Conservation (phyloP, 768 basidiomycete species). For the Boletellus ananas region DNA sequence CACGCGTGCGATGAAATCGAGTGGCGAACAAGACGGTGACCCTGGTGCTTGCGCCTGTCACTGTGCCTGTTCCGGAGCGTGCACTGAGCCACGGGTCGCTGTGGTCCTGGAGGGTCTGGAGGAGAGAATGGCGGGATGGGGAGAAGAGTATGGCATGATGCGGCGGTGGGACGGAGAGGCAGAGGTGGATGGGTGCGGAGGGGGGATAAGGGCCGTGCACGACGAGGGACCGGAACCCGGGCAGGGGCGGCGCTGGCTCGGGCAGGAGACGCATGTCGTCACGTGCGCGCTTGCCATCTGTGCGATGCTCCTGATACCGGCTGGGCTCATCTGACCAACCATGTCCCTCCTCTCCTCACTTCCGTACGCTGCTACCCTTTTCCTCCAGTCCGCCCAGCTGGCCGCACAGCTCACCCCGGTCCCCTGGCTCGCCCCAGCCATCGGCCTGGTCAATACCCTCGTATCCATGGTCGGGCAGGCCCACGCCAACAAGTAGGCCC, state of each 20-base stretch:
- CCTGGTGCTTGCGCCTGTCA: conserved; percentile 37
- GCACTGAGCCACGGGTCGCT: conserved; percentile 45
- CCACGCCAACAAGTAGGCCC: conserved; percentile 41
- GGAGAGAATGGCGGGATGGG: conserved; percentile 47
- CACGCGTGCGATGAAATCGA: neutral
- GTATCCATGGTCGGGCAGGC: conserved; percentile 47
- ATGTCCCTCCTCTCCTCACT: conserved; percentile 16
- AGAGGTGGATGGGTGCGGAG: conserved; percentile 68
- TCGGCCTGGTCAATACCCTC: conserved; percentile 41
- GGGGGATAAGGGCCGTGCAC: conserved; percentile 60
- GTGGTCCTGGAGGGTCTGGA: conserved; percentile 39
- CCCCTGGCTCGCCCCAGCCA: conserved; percentile 43
- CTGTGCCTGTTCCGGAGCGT: conserved; percentile 38
- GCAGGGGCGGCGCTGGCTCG: conserved; percentile 43
- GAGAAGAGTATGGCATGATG: conserved; percentile 47
- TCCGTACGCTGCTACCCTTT: conserved; percentile 7
- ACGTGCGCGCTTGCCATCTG: conserved; percentile 16
- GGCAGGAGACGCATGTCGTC: conserved; percentile 39
- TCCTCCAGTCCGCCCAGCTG: conserved; percentile 36
- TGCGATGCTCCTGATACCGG: neutral
- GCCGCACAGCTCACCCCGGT: conserved; percentile 46
- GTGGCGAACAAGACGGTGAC: conserved; percentile 54
- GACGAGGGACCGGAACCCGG: conserved; percentile 54
- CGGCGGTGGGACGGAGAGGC: conserved; percentile 43
- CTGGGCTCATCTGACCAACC: neutral